These are phyloP conservation scores for Colletotrichum costaricense DNA, from an alignment of 2,329 filamentous ascomycete genomes.

Conservation along the genomic window DNA sequence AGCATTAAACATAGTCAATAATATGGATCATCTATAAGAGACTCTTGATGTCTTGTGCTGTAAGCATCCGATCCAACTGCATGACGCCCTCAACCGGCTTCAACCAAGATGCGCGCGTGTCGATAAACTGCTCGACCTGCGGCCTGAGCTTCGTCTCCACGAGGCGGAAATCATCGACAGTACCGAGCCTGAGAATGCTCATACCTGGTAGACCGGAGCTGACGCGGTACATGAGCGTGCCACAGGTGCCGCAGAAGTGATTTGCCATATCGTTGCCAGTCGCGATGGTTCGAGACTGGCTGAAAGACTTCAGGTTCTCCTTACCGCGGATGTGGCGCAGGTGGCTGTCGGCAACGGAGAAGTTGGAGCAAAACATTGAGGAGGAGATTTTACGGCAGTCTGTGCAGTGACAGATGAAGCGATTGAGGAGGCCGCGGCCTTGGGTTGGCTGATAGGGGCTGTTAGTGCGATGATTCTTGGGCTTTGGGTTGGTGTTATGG, in stretches of 20 bases:
- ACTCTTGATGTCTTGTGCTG: not conserved
- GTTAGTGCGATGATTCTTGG: not conserved
- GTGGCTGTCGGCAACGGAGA: constrained; percentile 58
- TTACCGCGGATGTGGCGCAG: constrained; percentile 62
- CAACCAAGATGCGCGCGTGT: constrained; percentile 64
- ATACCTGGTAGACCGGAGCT: constrained; percentile 54
- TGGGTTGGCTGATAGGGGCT: constrained; percentile 52
- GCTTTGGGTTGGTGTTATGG: too few relatives aligned
- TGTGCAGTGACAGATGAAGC: constrained; percentile 69
- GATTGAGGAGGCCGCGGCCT: constrained; percentile 56
- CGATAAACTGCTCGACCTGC: constrained; percentile 61
- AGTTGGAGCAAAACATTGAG: constrained; percentile 71
- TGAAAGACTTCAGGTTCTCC: constrained; percentile 61
- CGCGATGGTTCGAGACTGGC: constrained; percentile 58
- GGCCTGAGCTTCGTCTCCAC: constrained; percentile 68
- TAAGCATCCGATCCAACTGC: constrained; percentile 37
- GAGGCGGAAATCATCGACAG: constrained; percentile 70
- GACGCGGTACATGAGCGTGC: constrained; percentile 69
- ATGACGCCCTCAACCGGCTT: not conserved
- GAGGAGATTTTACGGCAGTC: constrained; percentile 73
- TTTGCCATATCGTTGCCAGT: constrained; percentile 67
- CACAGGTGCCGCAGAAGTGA: constrained; percentile 69
- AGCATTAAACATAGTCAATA: too few relatives aligned
- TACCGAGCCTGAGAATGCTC: constrained; percentile 66
- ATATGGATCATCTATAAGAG: not conserved